Conservation (phyloP, 805 yeast genomes). For the Candida orba region DNA sequence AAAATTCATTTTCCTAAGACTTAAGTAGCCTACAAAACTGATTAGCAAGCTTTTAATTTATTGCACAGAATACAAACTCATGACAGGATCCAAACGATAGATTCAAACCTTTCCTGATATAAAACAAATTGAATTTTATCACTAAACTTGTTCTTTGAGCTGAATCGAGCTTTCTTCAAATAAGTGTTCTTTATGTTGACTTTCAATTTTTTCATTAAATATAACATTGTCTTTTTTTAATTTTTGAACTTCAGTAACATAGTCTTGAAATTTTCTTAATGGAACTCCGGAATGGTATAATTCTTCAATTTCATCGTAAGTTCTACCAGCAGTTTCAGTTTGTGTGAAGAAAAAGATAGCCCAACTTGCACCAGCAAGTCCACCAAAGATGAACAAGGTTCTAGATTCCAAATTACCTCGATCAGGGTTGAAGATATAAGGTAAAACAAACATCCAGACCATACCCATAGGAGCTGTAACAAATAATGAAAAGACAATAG, state of each 20-base stretch:
- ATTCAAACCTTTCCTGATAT: too few relatives aligned
- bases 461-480: conserved; percentile 24
- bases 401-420: conserved; percentile 36
- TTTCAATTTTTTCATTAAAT: conserved; percentile 4
- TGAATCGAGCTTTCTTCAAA: too few relatives aligned
- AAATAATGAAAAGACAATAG: conserved; percentile 25
- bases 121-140: too few relatives aligned
- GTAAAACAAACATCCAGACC: conserved; percentile 31
- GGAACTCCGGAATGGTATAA: conserved; percentile 33
- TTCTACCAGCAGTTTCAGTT: conserved; percentile 47
- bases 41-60: too few relatives aligned
- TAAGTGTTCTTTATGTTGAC: neutral
- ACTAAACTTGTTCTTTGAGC: too few relatives aligned
- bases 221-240: neutral
- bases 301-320: conserved; percentile 49
- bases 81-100: too few relatives aligned
- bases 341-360: conserved; percentile 38
- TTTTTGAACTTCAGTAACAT: conserved; percentile 2
- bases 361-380: conserved; percentile 22
- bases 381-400: conserved; percentile 38
- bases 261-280: conserved; percentile 23
- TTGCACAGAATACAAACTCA: too few relatives aligned
- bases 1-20: too few relatives aligned
- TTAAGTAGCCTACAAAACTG: too few relatives aligned
- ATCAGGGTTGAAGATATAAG: conserved; percentile 38